Percentiles rank a stretch among this genome's conserved stretches.
Evolutionary conservation across 2,329 filamentous ascomycete genomes (phyloP).

Genomic region (Fusarium decemcellulare): DNA sequence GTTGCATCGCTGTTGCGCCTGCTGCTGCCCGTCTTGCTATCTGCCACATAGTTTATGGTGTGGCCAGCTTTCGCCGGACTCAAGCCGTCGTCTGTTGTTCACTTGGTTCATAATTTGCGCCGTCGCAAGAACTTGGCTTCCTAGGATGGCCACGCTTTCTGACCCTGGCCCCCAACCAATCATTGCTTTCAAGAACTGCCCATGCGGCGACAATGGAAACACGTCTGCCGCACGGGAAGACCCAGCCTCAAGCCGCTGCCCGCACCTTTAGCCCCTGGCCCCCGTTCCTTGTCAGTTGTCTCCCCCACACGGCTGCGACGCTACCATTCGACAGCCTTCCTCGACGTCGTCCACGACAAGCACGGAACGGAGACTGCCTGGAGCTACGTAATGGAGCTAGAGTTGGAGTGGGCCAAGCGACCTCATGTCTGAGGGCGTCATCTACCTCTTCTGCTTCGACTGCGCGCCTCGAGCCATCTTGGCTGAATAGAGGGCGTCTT

Average conservation of each 20-base stretch:
- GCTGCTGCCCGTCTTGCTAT: background rate
- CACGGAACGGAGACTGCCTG: constrained; percentile 19
- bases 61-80: constrained; percentile 15
- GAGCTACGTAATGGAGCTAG: constrained; percentile 15
- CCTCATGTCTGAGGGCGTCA: constrained; percentile 16
- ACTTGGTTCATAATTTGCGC: constrained; percentile 25
- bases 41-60: background rate
- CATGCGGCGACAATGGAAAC: constrained; percentile 50
- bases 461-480: constrained; percentile 21
- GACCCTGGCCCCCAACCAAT: constrained; percentile 41
- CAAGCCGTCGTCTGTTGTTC: constrained; percentile 17
- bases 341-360: constrained; percentile 29
- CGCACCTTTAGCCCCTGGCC: constrained; percentile 33
- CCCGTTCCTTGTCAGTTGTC: constrained; percentile 44
- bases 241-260: constrained; percentile 43
- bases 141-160: constrained; percentile 32
- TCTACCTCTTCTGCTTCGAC: constrained; percentile 12
- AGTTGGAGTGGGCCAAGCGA: constrained; percentile 18
- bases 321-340: constrained; percentile 37
- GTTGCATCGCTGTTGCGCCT: background rate
- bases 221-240: constrained; percentile 46
- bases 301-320: constrained; percentile 43
- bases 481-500: constrained; percentile 12
- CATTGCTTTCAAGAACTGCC: constrained; percentile 29
- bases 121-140: constrained; percentile 34